These are phyloP conservation scores for Platanthera zijinensis DNA, from an alignment of 106 monocot genomes.

Conservation along the genomic window DNA sequence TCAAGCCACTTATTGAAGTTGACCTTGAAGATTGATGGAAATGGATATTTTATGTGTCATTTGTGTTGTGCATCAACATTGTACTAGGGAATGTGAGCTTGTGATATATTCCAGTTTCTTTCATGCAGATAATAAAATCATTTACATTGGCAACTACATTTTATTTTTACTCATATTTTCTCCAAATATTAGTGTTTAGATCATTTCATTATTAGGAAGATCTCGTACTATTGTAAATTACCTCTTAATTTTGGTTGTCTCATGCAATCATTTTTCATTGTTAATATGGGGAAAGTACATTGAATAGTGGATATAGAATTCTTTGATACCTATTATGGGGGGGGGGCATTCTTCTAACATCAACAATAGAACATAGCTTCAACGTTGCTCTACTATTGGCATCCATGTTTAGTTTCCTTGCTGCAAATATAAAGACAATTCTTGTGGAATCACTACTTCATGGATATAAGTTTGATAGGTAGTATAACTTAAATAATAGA, in stretches of 20 bases:
- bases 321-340: conserved; percentile 87
- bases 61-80: conserved; percentile 95
- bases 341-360: conserved; percentile 86
- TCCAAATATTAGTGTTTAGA: not conserved
- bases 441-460: conserved; percentile 94
- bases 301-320: conserved; percentile 80
- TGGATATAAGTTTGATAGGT: too few relatives aligned
- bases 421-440: conserved; percentile 92
- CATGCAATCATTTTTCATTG: conserved; percentile 80
- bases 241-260: conserved; percentile 5
- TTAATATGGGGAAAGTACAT: conserved; percentile 78
- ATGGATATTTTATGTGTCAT: conserved; percentile 98
- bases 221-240: not conserved
- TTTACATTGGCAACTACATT: conserved; percentile 98
- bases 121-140: conserved; percentile 98
- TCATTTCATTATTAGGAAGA: not conserved
- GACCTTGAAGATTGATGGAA: conserved; percentile 83
- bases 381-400: conserved; percentile 81
- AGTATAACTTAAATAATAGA: too few relatives aligned
- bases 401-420: conserved; percentile 85
- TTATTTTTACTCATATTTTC: conserved; percentile 12
- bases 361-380: conserved; percentile 85
- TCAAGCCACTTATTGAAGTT: conserved; percentile 87
- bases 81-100: conserved; percentile 94
- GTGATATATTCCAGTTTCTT: conserved; percentile 94